These are phyloP conservation scores for Pichia sorboxylosa DNA, from an alignment of 1,139 yeast species.

Conservation along the genomic window DNA sequence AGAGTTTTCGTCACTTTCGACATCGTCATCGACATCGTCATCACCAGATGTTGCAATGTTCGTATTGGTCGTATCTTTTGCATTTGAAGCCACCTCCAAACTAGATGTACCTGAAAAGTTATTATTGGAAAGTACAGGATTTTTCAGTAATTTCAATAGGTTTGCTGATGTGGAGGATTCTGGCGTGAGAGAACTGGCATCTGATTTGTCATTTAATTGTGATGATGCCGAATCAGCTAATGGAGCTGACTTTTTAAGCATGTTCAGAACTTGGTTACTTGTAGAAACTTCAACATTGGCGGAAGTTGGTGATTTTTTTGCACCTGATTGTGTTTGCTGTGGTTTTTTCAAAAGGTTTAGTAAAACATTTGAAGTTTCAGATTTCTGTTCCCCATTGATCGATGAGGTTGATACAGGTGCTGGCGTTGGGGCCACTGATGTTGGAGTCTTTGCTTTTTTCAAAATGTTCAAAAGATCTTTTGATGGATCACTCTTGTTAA, in stretches of 20 bases:
- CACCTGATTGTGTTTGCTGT: slow-evolving; percentile 1
- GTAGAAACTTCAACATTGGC: no score
- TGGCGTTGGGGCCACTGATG: not conserved
- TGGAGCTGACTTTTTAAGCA: not conserved
- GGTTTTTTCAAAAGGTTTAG: slow-evolving; percentile 11
- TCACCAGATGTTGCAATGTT: not conserved
- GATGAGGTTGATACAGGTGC: no score
- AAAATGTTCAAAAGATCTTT: not conserved
- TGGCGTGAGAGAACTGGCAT: no score
- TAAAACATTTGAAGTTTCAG: slow-evolving; percentile 7
- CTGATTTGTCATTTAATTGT: no score
- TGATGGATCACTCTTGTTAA: slow-evolving; percentile 1
- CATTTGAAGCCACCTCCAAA: no score
- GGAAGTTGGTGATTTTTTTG: no score
- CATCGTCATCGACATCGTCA: not conserved
- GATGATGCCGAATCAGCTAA: not conserved
- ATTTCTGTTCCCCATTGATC: no score
- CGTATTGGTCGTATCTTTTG: no score
- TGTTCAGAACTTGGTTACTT: no score
- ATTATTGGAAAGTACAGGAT: no score
- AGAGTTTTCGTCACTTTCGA: slow-evolving; percentile 7
- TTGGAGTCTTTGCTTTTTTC: not conserved
- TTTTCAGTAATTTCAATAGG: slow-evolving; percentile 4
- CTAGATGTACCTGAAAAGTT: no score
- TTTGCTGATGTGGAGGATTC: slow-evolving; percentile 1